Percentiles rank a stretch among this genome's conserved stretches.
phyloP scores from a whole-genome alignment of 169 alveolate genomes.

The Plasmodium chabaudi region DNA sequence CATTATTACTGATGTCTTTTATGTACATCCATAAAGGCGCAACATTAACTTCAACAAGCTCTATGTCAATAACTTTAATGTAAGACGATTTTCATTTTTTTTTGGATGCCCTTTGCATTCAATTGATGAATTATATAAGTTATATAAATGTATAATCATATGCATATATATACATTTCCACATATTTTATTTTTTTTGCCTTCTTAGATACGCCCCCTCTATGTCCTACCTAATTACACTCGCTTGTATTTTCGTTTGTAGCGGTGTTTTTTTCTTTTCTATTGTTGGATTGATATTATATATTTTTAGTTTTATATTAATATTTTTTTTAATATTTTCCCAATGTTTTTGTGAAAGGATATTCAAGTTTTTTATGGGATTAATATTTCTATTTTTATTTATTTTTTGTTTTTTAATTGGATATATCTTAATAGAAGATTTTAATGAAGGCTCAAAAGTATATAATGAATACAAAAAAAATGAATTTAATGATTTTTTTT shows the following conservation, averaged over 20 bases:
- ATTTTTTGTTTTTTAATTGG: conserved; percentile 68
- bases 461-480: conserved; percentile 54
- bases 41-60: conserved; percentile 52
- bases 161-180: background rate
- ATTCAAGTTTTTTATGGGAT: conserved; percentile 75
- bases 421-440: conserved; percentile 72
- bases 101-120: conserved; percentile 14
- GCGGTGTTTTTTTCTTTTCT: conserved; percentile 69
- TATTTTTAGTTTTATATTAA: conserved; percentile 48
- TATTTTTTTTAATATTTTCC: conserved; percentile 69
- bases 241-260: conserved; percentile 74
- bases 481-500: conserved; percentile 65
- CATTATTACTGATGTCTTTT: conserved; percentile 67
- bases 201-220: conserved; percentile 61
- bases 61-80: conserved; percentile 60
- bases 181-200: background rate
- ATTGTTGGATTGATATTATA: conserved; percentile 50
- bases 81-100: conserved; percentile 6
- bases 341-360: conserved; percentile 69
- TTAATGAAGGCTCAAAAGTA: conserved; percentile 73
- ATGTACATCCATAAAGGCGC: conserved; percentile 77
- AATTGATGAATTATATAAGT: background rate
- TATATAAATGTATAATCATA: background rate
- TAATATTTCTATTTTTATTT: conserved; percentile 53
- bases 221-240: conserved; percentile 72